Percentiles rank a stretch among this genome's conserved stretches.
phyloP scores from a whole-genome alignment of 768 basidiomycete genomes.

The Xerocomus spinulosus region DNA sequence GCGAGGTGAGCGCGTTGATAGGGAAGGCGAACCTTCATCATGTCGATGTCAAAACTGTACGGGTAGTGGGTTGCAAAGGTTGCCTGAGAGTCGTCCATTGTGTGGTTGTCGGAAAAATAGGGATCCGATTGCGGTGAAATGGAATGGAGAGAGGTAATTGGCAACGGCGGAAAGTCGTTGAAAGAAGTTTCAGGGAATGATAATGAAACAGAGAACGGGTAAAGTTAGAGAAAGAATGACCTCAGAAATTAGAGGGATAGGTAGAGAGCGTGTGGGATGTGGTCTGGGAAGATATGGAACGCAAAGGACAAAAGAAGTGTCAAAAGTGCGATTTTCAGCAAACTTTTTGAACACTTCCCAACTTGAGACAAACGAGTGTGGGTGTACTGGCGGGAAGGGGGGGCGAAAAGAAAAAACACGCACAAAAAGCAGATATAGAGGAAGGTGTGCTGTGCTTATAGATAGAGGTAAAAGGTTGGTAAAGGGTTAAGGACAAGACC shows the following conservation, averaged over 20 bases:
- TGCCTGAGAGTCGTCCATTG: constrained; percentile 74
- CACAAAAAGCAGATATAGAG: constrained; percentile 35
- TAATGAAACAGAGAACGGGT: constrained; percentile 46
- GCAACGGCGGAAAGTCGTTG: constrained; percentile 46
- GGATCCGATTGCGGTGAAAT: constrained; percentile 22
- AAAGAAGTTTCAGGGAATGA: constrained; percentile 31
- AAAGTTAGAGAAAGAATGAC: constrained; percentile 53
- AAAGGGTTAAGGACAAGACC: constrained; percentile 34
- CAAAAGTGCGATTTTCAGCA: constrained; percentile 27
- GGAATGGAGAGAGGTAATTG: constrained; percentile 43
- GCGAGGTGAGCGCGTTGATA: not conserved
- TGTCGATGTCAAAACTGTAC: constrained; percentile 81
- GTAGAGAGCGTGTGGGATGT: constrained; percentile 44
- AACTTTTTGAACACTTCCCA: constrained; percentile 25
- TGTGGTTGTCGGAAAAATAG: constrained; percentile 21
- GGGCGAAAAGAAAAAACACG: constrained; percentile 34
- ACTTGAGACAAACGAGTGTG: constrained; percentile 31
- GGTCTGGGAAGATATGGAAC: constrained; percentile 29
- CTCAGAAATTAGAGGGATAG: constrained; percentile 30
- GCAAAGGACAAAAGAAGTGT: constrained; percentile 17
- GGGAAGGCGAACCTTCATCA: constrained; percentile 71
- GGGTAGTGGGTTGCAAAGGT: constrained; percentile 66
- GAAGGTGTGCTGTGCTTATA: constrained; percentile 37
- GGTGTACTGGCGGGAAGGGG: constrained; percentile 21
- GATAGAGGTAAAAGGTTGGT: constrained; percentile 33